Evolutionary conservation across 2,329 filamentous ascomycete genomes (phyloP).

Genomic region (Fusarium austroafricanum): DNA sequence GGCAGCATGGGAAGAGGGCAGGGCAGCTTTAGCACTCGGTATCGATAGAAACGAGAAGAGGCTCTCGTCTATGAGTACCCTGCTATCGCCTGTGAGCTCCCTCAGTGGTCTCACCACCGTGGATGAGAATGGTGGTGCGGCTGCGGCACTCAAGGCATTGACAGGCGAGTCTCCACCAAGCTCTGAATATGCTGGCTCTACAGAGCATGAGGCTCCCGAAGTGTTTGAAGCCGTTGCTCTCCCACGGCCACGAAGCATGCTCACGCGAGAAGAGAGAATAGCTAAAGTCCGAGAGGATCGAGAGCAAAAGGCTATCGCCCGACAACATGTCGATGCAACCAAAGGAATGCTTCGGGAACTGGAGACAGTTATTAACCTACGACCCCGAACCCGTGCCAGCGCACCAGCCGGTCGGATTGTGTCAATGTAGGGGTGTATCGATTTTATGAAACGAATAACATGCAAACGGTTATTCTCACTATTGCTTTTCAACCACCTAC

Average conservation of each 20-base stretch:
- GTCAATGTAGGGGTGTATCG: constrained; percentile 54
- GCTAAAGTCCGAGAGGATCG: constrained; percentile 89
- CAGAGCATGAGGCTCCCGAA: constrained; percentile 76
- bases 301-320: constrained; percentile 75
- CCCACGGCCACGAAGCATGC: constrained; percentile 72
- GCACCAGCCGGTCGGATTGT: constrained; percentile 53
- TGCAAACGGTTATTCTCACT: constrained; percentile 13
- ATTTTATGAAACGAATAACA: constrained; percentile 16
- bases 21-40: constrained; percentile 81
- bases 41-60: constrained; percentile 84
- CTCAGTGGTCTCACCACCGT: constrained; percentile 75
- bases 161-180: constrained; percentile 75
- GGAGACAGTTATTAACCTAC: constrained; percentile 82
- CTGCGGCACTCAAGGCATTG: constrained; percentile 78
- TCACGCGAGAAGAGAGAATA: constrained; percentile 89
- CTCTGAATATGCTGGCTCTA: constrained; percentile 64
- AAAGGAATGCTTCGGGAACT: constrained; percentile 93
- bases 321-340: constrained; percentile 82
- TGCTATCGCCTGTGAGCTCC: constrained; percentile 70
- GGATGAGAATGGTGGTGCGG: constrained; percentile 60
- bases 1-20: constrained; percentile 88
- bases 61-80: constrained; percentile 69
- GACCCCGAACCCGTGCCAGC: constrained; percentile 56
- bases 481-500: constrained; percentile 11
- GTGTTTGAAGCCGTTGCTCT: constrained; percentile 92